These are phyloP conservation scores for Aureobasidium vineae DNA, from an alignment of 2,329 filamentous ascomycete genomes.

Conservation along the genomic window DNA sequence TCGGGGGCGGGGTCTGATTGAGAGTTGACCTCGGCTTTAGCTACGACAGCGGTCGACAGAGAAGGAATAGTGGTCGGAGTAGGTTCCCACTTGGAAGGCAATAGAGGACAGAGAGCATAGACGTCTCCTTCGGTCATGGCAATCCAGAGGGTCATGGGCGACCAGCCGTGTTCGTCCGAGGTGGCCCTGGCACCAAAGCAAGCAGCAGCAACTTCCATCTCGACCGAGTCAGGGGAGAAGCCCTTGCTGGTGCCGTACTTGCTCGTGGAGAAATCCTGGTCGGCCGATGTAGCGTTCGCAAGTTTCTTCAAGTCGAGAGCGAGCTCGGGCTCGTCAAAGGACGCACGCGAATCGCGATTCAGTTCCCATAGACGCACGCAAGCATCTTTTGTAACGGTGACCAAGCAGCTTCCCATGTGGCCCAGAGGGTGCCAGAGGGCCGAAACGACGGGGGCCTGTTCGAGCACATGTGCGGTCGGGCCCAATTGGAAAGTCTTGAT, in stretches of 20 bases:
- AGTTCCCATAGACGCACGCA: conserved; percentile 90
- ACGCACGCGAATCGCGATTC: conserved; percentile 77
- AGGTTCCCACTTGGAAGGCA: conserved; percentile 81
- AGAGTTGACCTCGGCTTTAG: conserved; percentile 57
- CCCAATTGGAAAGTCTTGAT: conserved; percentile 89
- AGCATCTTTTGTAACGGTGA: conserved; percentile 86
- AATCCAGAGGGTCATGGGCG: conserved; percentile 93
- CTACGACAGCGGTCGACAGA: conserved; percentile 76
- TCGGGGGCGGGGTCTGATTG: conserved; percentile 45
- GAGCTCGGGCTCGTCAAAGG: conserved; percentile 78
- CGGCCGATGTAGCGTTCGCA: conserved; percentile 74
- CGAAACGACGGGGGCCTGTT: conserved; percentile 75
- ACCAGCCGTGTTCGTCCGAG: conserved; percentile 68
- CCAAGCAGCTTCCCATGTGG: conserved; percentile 73
- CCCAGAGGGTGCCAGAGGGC: conserved; percentile 92
- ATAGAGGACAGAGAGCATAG: conserved; percentile 86
- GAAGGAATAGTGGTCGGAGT: conserved; percentile 73
- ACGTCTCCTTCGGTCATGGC: conserved; percentile 94
- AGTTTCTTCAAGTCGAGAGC: conserved; percentile 88
- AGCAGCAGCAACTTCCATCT: conserved; percentile 91
- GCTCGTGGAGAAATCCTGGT: conserved; percentile 80
- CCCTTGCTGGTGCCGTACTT: conserved; percentile 70
- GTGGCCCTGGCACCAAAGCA: conserved; percentile 69
- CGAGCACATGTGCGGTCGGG: conserved; percentile 85
- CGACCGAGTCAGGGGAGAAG: conserved; percentile 84